Conservation (phyloP, 768 basidiomycete species). For the Leccinum arenicola region DNA sequence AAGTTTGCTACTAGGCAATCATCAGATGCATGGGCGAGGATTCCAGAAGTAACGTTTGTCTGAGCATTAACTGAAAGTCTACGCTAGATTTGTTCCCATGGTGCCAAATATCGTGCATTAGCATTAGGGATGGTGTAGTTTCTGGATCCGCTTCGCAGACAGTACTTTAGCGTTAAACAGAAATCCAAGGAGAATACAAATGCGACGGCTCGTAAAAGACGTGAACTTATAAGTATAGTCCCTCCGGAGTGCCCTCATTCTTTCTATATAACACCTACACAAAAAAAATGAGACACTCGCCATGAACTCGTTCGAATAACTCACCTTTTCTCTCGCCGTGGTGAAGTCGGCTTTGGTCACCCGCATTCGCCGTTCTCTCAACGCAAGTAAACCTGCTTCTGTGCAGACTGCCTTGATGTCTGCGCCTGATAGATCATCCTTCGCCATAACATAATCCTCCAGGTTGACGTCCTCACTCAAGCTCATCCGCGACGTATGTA, state of each 20-base stretch:
- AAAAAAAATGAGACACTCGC: constrained; percentile 9
- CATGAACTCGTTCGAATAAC: constrained; percentile 10
- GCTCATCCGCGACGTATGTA: constrained; percentile 96
- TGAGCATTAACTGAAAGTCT: not conserved
- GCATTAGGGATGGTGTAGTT: not conserved
- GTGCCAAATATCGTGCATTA: not conserved
- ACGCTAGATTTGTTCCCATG: not conserved
- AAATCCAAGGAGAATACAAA: not conserved
- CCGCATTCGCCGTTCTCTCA: constrained; percentile 92
- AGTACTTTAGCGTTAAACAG: not conserved
- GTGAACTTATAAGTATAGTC: constrained; percentile 65
- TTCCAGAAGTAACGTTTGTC: not conserved
- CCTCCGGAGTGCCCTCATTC: constrained; percentile 95
- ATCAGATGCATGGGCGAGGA: too few relatives aligned
- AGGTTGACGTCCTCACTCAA: constrained; percentile 84
- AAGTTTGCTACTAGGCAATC: too few relatives aligned
- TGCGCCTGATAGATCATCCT: constrained; percentile 95
- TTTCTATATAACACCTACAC: constrained; percentile 84
- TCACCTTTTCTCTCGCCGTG: constrained; percentile 88
- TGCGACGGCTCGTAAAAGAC: constrained; percentile 6
- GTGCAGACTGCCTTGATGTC: constrained; percentile 99
- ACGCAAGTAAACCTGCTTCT: constrained; percentile 93
- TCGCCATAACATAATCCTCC: constrained; percentile 93
- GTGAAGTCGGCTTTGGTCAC: constrained; percentile 92
- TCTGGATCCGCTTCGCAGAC: not conserved